Base-by-base conservation (phyloP, 306 rosid species). In the Vigna angularis region DNA sequence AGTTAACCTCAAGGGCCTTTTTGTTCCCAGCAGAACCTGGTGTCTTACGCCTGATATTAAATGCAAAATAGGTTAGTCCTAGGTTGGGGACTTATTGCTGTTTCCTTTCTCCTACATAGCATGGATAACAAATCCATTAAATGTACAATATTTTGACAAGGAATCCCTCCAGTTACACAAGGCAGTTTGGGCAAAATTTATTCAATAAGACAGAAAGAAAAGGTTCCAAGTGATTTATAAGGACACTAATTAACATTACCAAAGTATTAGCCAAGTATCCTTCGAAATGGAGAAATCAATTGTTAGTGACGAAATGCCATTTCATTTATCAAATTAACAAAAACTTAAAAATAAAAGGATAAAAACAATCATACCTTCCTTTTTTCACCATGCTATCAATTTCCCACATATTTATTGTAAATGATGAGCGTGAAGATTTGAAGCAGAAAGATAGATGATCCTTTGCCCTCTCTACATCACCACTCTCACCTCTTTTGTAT, bases 401-500 rank as follows among this genome's bases (percentile, higher is more conserved):
- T 90, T 94, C 98, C 98, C 98, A 94, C 98, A 94, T 94, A 79
- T 94, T 92, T 87, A 94, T 94, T 1, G 98, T 94, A 83, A 94
- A 94, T 59, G 98, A 89, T 67, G 98, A 94, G 77, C 98, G 96
- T 53, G 97, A 86, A 74, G 98, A 94, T 74, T 90, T 94, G 88
- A 94, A 94, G 94, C 98, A 94, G 90, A 92, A 94, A 72, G 98
- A 94, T 79, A 94, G 90, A 59, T 94, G 97, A 76, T 94, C 98
- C 84, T 89, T 94, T 44, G 98, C 97, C 88, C 85, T 92, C 85
- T 92, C 97, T 82, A 88, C 64, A 57, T 87, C 91, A 64, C 92
- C 89, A 40, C 83, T 89, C 57, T 83, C 90, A 75, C 92, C 95
- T 82, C 92, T 85, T 85, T 73, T 89, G 85, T 91, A 89, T 75